phyloP scores from a whole-genome alignment of 2,329 filamentous ascomycete genomes.

The Calonectria honghensis region DNA sequence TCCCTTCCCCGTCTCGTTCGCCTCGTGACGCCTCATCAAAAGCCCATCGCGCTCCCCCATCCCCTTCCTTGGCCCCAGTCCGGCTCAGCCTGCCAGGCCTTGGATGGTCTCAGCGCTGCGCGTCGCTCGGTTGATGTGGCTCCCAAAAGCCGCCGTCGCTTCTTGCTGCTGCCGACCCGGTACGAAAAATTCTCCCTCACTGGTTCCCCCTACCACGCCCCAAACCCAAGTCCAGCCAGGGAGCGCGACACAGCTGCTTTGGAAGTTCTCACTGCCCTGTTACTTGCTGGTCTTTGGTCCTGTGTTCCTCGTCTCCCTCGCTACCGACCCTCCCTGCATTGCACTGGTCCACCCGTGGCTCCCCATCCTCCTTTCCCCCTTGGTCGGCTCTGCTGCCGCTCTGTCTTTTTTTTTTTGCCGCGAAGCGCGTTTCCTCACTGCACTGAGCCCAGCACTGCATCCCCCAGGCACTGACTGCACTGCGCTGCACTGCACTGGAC shows the following conservation, averaged over 20 bases:
- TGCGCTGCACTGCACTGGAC: slow-evolving; percentile 15
- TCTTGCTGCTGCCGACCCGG: slow-evolving; percentile 38
- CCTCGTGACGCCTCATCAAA: slow-evolving; percentile 42
- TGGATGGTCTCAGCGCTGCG: slow-evolving; percentile 54
- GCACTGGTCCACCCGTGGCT: slow-evolving; percentile 42
- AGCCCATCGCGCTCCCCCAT: slow-evolving; percentile 40
- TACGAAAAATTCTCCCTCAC: slow-evolving; percentile 60
- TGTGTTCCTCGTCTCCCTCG: slow-evolving; percentile 28
- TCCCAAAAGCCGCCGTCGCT: slow-evolving; percentile 36
- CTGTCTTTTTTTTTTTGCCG: slow-evolving; percentile 45
- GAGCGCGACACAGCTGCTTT: slow-evolving; percentile 27
- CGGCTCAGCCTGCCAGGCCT: slow-evolving; percentile 40
- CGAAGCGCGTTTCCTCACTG: slow-evolving; percentile 47
- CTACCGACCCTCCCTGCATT: slow-evolving; percentile 35
- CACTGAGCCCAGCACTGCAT: slow-evolving; percentile 23
- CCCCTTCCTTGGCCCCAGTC: slow-evolving; percentile 48
- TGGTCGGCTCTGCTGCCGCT: slow-evolving; percentile 10
- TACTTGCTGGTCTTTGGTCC: slow-evolving; percentile 25
- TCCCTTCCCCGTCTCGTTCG: slow-evolving; percentile 34
- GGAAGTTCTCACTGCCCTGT: slow-evolving; percentile 31
- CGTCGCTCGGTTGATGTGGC: slow-evolving; percentile 46
- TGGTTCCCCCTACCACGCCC: slow-evolving; percentile 44
- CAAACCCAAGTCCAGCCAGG: slow-evolving; percentile 30
- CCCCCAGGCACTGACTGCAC: slow-evolving; percentile 19
- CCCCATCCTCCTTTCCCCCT: slow-evolving; percentile 30